phyloP scores from a whole-genome alignment of 441 rosid species.

The Populus hybrid region DNA sequence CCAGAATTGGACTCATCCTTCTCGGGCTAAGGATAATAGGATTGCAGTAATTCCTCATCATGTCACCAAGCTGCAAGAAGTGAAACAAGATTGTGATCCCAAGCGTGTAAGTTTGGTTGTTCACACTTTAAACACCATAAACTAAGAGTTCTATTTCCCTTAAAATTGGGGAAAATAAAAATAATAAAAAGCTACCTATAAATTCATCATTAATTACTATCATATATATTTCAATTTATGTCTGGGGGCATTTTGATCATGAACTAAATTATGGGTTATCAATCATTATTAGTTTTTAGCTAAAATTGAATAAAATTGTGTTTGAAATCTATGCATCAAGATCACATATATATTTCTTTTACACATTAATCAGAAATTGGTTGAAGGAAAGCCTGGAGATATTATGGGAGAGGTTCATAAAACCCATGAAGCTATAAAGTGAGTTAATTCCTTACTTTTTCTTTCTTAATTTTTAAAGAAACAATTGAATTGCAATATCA shows the following conservation, averaged over 20 bases:
- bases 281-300: neutral
- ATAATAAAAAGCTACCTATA: neutral
- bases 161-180: neutral
- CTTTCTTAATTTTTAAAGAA: too few species aligned
- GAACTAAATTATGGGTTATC: neutral
- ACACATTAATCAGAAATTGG: constrained; percentile 38
- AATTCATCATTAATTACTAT: neutral
- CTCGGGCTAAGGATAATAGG: constrained; percentile 26
- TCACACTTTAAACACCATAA: neutral
- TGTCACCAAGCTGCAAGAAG: constrained; percentile 21
- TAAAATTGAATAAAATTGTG: neutral
- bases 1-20: constrained; percentile 41
- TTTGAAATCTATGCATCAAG: neutral
- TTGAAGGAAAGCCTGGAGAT: constrained; percentile 44
- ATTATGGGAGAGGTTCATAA: constrained; percentile 26
- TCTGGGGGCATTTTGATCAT: neutral
- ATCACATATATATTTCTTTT: neutral
- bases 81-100: constrained; percentile 49
- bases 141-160: neutral
- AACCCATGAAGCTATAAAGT: constrained; percentile 79
- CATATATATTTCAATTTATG: neutral
- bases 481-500: neutral
- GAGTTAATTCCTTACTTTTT: neutral
- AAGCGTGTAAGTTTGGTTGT: constrained; percentile 48
- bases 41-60: constrained; percentile 25